phyloP scores from a whole-genome alignment of 345 rosid species.

The Atalantia buxifolia region DNA sequence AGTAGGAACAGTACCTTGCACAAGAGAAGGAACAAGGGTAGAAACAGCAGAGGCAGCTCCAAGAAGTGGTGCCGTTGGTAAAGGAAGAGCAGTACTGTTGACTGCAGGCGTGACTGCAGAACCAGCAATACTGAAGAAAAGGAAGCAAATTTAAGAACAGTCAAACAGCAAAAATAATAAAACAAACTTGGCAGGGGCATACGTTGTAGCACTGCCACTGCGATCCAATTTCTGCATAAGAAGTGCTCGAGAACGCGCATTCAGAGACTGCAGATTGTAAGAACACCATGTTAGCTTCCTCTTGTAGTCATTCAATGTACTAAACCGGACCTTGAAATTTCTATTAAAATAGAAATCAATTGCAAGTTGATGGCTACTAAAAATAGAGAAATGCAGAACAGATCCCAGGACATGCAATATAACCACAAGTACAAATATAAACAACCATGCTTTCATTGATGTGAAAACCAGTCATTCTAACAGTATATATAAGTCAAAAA shows the following conservation, averaged over 20 bases:
- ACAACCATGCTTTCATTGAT: neutral
- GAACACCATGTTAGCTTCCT: constrained; percentile 1
- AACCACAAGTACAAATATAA: neutral
- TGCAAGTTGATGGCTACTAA: neutral
- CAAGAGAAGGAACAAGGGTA: constrained; percentile 48
- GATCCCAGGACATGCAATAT: neutral
- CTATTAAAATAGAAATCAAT: neutral
- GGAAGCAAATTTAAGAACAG: constrained; percentile 4
- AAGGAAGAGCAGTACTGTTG: constrained; percentile 41
- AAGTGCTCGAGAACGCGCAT: constrained; percentile 83
- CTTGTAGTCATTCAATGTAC: neutral
- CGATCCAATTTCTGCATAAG: constrained; percentile 96
- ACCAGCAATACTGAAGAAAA: constrained; percentile 32
- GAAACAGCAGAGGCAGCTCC: constrained; percentile 44
- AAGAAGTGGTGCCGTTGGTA: constrained; percentile 37
- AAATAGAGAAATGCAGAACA: neutral
- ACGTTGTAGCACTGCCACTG: constrained; percentile 81
- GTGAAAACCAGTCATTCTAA: neutral
- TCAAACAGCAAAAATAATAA: neutral
- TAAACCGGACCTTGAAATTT: neutral
- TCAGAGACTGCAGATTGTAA: constrained; percentile 60
- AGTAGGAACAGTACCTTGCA: constrained; percentile 45
- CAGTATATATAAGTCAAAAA: neutral
- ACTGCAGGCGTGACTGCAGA: constrained; percentile 30
- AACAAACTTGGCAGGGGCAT: constrained; percentile 14